These are phyloP conservation scores for Colletotrichum higginsianum DNA, from an alignment of 2,329 filamentous ascomycete species.

Conservation along the genomic window DNA sequence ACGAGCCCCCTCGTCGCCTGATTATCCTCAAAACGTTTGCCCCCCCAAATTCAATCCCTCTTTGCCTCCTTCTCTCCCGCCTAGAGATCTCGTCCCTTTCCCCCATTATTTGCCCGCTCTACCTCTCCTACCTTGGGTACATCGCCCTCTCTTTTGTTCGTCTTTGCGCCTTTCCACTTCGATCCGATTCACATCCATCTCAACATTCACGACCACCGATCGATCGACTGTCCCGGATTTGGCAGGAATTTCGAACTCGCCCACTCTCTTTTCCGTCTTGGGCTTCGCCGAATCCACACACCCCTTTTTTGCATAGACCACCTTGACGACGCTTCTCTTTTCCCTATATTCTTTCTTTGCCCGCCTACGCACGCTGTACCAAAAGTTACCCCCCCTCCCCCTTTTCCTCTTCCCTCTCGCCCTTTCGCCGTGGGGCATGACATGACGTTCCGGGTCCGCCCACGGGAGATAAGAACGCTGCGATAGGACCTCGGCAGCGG, in stretches of 20 bases:
- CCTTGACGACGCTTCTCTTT: neutral
- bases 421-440: constrained; percentile 23
- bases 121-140: constrained; percentile 6
- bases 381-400: neutral
- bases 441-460: constrained; percentile 34
- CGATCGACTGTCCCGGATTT: constrained; percentile 16
- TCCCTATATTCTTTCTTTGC: neutral
- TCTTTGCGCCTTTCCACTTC: neutral
- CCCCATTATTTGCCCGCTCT: constrained; percentile 22
- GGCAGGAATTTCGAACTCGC: constrained; percentile 23
- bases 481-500: constrained; percentile 34
- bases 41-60: constrained; percentile 14
- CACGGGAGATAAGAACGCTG: constrained; percentile 19
- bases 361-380: neutral
- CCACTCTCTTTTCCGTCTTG: constrained; percentile 8
- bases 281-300: constrained; percentile 21
- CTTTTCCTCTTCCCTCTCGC: constrained; percentile 1
- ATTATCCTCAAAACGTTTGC: constrained; percentile 36
- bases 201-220: constrained; percentile 7
- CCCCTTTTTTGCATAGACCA: constrained; percentile 20
- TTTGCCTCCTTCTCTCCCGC: neutral
- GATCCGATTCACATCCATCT: constrained; percentile 4
- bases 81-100: neutral
- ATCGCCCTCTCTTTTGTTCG: constrained; percentile 10
- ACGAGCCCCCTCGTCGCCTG: constrained; percentile 29